phyloP scores from a whole-genome alignment of 192 early-diverging fungal species.

The Podila horticola region DNA sequence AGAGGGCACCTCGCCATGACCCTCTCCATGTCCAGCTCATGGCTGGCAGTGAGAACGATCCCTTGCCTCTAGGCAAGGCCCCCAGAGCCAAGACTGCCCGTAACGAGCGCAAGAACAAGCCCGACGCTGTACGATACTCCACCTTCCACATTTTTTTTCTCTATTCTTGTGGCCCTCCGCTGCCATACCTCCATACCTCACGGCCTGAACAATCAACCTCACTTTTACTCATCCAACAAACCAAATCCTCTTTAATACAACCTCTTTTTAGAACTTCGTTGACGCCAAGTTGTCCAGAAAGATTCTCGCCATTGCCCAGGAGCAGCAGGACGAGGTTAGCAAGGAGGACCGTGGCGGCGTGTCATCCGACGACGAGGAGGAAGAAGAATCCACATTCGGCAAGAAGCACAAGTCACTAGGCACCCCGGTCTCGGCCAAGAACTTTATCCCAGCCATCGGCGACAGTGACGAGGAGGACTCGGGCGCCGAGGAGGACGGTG shows the following conservation, averaged over 20 bases:
- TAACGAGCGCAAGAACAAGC: conserved; percentile 67
- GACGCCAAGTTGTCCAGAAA: conserved; percentile 92
- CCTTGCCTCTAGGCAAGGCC: conserved; percentile 59
- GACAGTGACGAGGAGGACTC: conserved; percentile 73
- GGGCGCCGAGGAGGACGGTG: conserved; percentile 74
- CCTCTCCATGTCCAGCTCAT: conserved; percentile 86
- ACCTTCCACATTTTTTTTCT: not conserved
- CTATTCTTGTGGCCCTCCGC: not conserved
- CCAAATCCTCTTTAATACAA: not conserved
- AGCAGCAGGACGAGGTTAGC: conserved; percentile 92
- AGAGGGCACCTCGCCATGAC: conserved; percentile 74
- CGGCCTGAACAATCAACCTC: not conserved
- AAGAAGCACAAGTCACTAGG: conserved; percentile 33
- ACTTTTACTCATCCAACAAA: not conserved
- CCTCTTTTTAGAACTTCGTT: conserved; percentile 65
- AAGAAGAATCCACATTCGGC: conserved; percentile 52
- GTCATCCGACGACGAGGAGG: conserved; percentile 53
- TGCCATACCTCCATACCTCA: too few relatives aligned
- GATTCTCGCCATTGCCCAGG: conserved; percentile 86
- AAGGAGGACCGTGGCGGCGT: conserved; percentile 52
- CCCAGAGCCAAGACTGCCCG: conserved; percentile 27
- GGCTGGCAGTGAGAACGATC: conserved; percentile 67
- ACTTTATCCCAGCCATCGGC: conserved; percentile 58
- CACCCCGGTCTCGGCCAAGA: conserved; percentile 15
- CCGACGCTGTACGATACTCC: conserved; percentile 56